Evolutionary conservation across 2,329 filamentous ascomycete genomes (phyloP).

Genomic region (Diplodia mutila): DNA sequence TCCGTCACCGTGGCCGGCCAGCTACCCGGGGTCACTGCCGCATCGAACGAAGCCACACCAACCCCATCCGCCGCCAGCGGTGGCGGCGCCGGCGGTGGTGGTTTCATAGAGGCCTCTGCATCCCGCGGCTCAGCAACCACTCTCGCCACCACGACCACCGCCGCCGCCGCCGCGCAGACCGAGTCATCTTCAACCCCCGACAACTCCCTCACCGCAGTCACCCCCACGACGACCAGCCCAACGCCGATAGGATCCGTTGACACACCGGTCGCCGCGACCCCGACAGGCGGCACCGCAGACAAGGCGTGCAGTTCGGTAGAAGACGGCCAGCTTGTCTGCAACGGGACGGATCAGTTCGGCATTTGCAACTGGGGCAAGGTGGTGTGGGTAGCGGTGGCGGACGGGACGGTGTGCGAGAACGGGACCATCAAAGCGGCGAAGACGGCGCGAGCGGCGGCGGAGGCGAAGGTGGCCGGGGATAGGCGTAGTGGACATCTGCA

Average conservation of each 20-base stretch:
- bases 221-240: too few species aligned
- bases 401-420: conserved; percentile 49
- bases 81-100: too few species aligned
- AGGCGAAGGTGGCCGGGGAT: background rate
- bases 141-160: background rate
- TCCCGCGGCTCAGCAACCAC: background rate
- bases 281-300: too few species aligned
- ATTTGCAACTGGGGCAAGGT: conserved; percentile 49
- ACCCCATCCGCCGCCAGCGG: too few species aligned
- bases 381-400: conserved; percentile 40
- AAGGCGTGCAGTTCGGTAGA: background rate
- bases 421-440: conserved; percentile 39
- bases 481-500: background rate
- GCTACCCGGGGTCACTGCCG: too few species aligned
- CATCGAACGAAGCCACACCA: too few species aligned
- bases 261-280: too few species aligned
- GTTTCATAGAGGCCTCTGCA: background rate
- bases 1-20: too few species aligned
- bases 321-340: conserved; percentile 28
- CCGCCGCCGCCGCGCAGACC: background rate
- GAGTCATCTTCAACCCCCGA: too few species aligned
- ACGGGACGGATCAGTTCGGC: conserved; percentile 46
- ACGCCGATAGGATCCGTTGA: too few species aligned
- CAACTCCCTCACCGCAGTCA: too few species aligned
- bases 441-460: background rate